A percentile compares a stretch with the other conserved stretches of the same genome.
These are phyloP conservation scores for Cantharellus anzutake DNA, from an alignment of 768 basidiomycete species.

Conservation along the genomic window DNA sequence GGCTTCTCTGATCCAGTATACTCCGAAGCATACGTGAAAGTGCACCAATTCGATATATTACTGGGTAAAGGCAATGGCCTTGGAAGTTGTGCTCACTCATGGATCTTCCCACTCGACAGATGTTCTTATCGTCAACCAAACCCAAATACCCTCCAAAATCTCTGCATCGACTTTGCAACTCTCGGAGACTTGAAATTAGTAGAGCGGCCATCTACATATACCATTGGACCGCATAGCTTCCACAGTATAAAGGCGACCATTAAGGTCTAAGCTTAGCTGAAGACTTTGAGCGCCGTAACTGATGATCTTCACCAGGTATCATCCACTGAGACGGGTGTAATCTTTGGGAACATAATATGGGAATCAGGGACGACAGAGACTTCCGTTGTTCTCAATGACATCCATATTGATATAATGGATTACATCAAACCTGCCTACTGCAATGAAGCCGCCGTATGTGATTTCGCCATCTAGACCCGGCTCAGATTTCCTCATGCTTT, in stretches of 20 bases:
- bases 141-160: conserved; percentile 86
- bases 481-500: background rate
- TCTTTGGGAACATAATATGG: conserved; percentile 96
- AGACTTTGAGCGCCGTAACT: background rate
- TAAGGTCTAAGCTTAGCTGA: conserved; percentile 31
- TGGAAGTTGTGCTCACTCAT: no score
- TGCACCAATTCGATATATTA: conserved; percentile 92
- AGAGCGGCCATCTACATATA: conserved; percentile 85
- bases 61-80: conserved; percentile 32
- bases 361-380: conserved; percentile 66
- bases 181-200: conserved; percentile 93
- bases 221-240: conserved; percentile 90
- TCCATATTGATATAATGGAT: conserved; percentile 97
- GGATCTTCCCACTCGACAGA: conserved; percentile 26
- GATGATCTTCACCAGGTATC: conserved; percentile 32
- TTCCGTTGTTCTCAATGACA: conserved; percentile 89
- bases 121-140: conserved; percentile 93
- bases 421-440: conserved; percentile 95
- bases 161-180: conserved; percentile 94
- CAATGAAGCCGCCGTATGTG: conserved; percentile 71
- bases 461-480: background rate
- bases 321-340: conserved; percentile 95
- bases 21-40: conserved; percentile 93
- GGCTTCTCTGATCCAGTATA: conserved; percentile 98
- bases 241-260: conserved; percentile 98